Conservation (phyloP, 1,139 yeast species). For the Hansenula anomala region DNA sequence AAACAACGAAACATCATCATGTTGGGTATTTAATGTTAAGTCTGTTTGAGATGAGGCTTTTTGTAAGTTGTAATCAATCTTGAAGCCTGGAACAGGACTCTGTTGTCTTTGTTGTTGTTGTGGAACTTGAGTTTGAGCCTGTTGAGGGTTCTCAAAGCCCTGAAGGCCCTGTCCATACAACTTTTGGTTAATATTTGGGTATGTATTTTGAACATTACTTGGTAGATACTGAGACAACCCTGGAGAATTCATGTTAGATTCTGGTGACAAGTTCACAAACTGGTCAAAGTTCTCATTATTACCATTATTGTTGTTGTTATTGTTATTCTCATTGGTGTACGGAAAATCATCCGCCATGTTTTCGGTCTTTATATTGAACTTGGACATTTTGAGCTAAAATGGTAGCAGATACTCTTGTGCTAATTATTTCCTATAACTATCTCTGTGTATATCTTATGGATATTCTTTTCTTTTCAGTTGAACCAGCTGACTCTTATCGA, state of each 20-base stretch:
- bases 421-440: no score
- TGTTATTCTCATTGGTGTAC: neutral
- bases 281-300: conserved; percentile 8
- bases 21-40: conserved; percentile 1
- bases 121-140: conserved; percentile 1
- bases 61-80: conserved; percentile 10
- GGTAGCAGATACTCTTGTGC: neutral
- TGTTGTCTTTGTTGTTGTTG: neutral
- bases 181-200: conserved; percentile 1
- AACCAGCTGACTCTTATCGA: no score
- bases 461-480: no score
- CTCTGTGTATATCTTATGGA: no score
- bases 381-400: neutral
- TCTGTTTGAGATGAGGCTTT: conserved; percentile 13
- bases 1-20: conserved; percentile 6
- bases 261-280: conserved; percentile 7
- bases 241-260: conserved; percentile 5
- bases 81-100: conserved; percentile 15
- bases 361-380: neutral
- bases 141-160: no score
- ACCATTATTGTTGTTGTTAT: neutral
- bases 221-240: conserved; percentile 1
- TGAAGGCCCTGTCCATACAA: neutral
- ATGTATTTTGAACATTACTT: neutral
- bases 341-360: neutral